Conservation (phyloP, 2,329 filamentous ascomycete genomes). For the Aspergillus calidoustus region DNA sequence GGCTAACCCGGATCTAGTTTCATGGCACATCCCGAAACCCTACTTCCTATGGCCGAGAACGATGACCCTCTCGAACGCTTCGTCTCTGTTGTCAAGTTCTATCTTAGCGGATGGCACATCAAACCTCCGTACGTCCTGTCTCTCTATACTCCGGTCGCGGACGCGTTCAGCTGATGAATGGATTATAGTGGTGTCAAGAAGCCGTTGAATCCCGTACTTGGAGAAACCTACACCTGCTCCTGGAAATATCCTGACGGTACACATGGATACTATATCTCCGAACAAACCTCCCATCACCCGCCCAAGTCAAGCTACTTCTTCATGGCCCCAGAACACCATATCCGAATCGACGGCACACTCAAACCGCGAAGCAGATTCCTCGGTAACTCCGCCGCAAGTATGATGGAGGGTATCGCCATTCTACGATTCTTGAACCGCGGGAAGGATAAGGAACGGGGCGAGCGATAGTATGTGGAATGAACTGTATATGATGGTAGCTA, state of each 20-base stretch:
- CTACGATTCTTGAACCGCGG: constrained; percentile 81
- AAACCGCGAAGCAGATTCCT: constrained; percentile 95
- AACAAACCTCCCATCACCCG: constrained; percentile 97
- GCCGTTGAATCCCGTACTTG: constrained; percentile 92
- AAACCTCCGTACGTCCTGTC: constrained; percentile 77
- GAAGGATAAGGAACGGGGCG: constrained; percentile 64
- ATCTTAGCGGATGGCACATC: constrained; percentile 98
- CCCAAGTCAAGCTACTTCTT: constrained; percentile 99
- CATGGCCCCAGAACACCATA: constrained; percentile 90
- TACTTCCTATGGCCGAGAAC: constrained; percentile 83
- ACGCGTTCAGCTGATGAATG: constrained; percentile 9
- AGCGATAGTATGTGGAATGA: constrained; percentile 75
- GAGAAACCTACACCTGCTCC: constrained; percentile 92
- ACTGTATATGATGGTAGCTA: constrained; percentile 2
- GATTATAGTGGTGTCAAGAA: constrained; percentile 87
- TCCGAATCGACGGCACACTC: constrained; percentile 92
- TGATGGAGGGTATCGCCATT: constrained; percentile 97
- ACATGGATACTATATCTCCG: constrained; percentile 91
- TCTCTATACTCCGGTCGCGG: constrained; percentile 3
- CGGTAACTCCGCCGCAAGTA: constrained; percentile 93
- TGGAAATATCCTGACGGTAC: constrained; percentile 90
- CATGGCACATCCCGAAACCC: constrained; percentile 98
- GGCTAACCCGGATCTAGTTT: constrained; percentile 65
- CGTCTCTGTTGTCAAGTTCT: constrained; percentile 95
- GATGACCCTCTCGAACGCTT: constrained; percentile 90